A percentile compares a stretch with the other conserved stretches of the same genome.
Conservation (phyloP, 768 basidiomycete genomes). For the Phanerodontia chrysosporium region DNA sequence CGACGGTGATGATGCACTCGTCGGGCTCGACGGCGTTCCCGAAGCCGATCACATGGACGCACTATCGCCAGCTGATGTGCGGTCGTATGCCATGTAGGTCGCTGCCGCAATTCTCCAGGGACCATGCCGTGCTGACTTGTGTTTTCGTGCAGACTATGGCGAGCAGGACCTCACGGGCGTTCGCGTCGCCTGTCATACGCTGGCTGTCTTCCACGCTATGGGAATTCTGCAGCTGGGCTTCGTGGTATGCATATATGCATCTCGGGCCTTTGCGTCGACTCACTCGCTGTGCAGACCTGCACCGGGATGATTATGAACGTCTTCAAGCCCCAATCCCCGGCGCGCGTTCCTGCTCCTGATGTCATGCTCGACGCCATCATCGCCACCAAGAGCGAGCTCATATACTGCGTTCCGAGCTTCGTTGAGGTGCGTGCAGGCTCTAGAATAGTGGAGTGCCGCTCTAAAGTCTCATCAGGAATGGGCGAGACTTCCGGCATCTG, state of each 20-base stretch:
- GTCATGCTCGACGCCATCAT: slow-evolving; percentile 16
- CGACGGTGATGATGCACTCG: slow-evolving; percentile 15
- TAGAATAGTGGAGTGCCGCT: neutral
- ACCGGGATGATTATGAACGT: slow-evolving; percentile 8
- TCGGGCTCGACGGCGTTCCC: slow-evolving; percentile 20
- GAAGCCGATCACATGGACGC: slow-evolving; percentile 16
- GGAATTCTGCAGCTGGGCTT: slow-evolving; percentile 14
- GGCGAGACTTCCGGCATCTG: slow-evolving; percentile 21
- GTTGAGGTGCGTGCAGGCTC: slow-evolving; percentile 10
- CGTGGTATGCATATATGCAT: slow-evolving; percentile 1
- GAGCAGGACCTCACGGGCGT: slow-evolving; percentile 22
- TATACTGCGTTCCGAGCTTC: slow-evolving; percentile 26
- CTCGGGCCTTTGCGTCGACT: slow-evolving; percentile 24
- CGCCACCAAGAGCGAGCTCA: slow-evolving; percentile 16
- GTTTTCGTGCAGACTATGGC: slow-evolving; percentile 18
- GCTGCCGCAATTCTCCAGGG: neutral
- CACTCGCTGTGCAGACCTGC: slow-evolving; percentile 24
- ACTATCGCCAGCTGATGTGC: neutral
- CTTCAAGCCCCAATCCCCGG: slow-evolving; percentile 22
- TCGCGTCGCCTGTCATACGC: slow-evolving; percentile 14
- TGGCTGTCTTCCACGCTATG: slow-evolving; percentile 28
- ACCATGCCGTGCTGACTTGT: neutral
- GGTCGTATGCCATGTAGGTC: neutral
- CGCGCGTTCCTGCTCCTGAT: slow-evolving; percentile 20
- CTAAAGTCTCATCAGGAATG: slow-evolving; percentile 12